Base-by-base conservation (phyloP, 345 rosid genomes). In the Camelina neglecta region DNA sequence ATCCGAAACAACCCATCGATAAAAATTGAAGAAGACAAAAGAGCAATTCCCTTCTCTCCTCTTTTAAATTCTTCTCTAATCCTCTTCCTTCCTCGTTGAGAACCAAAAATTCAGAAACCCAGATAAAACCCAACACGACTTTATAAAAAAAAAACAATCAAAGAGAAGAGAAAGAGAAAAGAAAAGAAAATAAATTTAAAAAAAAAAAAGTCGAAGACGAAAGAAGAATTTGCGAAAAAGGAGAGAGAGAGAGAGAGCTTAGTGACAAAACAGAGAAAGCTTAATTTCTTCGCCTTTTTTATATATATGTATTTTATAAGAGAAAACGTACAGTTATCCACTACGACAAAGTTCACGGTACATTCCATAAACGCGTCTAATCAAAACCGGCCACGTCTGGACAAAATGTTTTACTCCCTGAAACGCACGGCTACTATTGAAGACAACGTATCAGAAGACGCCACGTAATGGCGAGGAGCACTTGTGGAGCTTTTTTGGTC, bases 1-100 rank as follows among this genome's bases (percentile, higher is more conserved):
- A 80, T 53, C 88, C 49, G 67, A 90, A 88, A 78, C 96, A 92
- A 61, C 90, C 91, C 97, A 92, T 90, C 60, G 26, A 69, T 29
- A 4, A 35, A 47, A 68, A 50, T 13, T 15, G 26, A 77, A 68
- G 9, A 11, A 60, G 29, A 13, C 18, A 35, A 63, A 23, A 59
- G 12, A 48, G 47, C 12, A 31, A 44, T 61, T 38, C 18, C 11
- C 51, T 51, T 36, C 6, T 16, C 12, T 16, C 5, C 35, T 23
- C 31, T 56, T 59, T 23, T 35, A 7, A 35, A 47, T 21, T 18
- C 61, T 53, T 39, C n/a, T 51, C 53, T 42, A 29, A 29, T 47
- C 35, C 35, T 75, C 44, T 44, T 57, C 15, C 39, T 61, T 45
- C 58, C 48, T 44, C 49, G 23, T 26, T n/a, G 57, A 21, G 10